Evolutionary conservation across 1,284 basidiomycete genomes (phyloP), one percentile per base, ranked within the genome.

Genomic region (Apiotrichum gamsii): DNA sequence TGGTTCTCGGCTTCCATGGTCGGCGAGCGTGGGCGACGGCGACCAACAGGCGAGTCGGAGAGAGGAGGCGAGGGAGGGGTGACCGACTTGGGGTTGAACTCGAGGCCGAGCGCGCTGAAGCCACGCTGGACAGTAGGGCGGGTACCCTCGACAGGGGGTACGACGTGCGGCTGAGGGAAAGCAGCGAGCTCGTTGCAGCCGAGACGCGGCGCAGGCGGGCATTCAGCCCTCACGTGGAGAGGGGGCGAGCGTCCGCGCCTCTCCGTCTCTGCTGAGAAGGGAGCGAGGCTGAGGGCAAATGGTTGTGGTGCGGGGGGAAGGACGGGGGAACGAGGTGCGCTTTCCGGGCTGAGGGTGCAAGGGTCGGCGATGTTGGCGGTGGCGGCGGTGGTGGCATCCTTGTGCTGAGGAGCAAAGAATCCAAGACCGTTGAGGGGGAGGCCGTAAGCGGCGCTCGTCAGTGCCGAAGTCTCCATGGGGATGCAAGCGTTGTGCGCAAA

Each of bases 21-120:
- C 21, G 21, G 28, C 19, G 32, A 23, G 10, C 28, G 45, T 0
- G 28, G 23, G 18, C 38, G 42, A 8, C 40, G 29, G 31, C 45
- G 37, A 11, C 35, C 39, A 2, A 9, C 13, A 16, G 19, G 43
- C 8, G 39, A 40, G 20, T 10, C 20, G n/a, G 1, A 3, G 8
- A 11, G 36, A 14, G n/a, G 30, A 25, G 20, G 36, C 16, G 16
- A 25, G 15, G 10, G 15, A 35, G n/a, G 44, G 25, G 25, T 28
- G 11, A 28, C 25, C 6, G 25, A 28, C 25, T 28, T 28, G 11
- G 25, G 23, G 1, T 36, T 20, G 30, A 52, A 35, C 25, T 50
- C 39, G 18, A 54, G 52, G 28, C 52, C 52, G n/a, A 54, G 48
- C 0, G 52, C 52, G 11, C 42, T 47, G 46, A 38, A 51, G 20